Percentiles rank a stretch among this genome's conserved stretches.
Evolutionary conservation across 2,329 filamentous ascomycete genomes (phyloP).

Genomic region (Alternaria arborescens): DNA sequence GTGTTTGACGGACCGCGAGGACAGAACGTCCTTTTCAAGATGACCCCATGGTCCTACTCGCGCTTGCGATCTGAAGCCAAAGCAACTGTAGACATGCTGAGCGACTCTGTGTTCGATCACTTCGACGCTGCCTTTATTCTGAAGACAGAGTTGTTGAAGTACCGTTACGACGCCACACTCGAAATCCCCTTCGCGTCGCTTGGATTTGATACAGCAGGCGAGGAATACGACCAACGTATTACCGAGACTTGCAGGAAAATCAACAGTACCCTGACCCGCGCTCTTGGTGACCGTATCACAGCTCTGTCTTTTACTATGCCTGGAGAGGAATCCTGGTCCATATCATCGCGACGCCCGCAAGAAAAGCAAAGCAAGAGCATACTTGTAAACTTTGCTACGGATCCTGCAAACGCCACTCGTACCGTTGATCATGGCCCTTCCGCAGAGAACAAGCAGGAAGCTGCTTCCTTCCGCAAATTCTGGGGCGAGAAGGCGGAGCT

Average conservation of each 20-base stretch:
- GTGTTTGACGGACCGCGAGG: slow-evolving; percentile 79
- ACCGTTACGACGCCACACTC: slow-evolving; percentile 65
- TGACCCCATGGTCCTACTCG: slow-evolving; percentile 83
- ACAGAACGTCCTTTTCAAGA: slow-evolving; percentile 88
- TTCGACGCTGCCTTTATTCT: slow-evolving; percentile 86
- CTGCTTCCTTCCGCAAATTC: slow-evolving; percentile 83
- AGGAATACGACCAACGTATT: slow-evolving; percentile 36
- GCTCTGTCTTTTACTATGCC: slow-evolving; percentile 61
- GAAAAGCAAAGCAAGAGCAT: slow-evolving; percentile 54
- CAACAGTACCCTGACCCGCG: slow-evolving; percentile 71
- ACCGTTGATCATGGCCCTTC: slow-evolving; percentile 87
- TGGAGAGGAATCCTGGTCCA: slow-evolving; percentile 45
- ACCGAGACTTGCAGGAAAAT: slow-evolving; percentile 63
- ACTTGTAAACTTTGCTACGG: slow-evolving; percentile 73
- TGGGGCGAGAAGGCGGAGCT: slow-evolving; percentile 96
- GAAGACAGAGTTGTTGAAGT: slow-evolving; percentile 60
- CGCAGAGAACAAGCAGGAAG: slow-evolving; percentile 84
- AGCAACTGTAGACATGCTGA: slow-evolving; percentile 76
- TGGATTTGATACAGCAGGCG: slow-evolving; percentile 31
- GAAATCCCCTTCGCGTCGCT: slow-evolving; percentile 49
- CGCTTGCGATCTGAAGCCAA: slow-evolving; percentile 77
- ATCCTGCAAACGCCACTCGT: slow-evolving; percentile 75
- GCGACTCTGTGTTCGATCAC: slow-evolving; percentile 76
- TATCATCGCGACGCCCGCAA: slow-evolving; percentile 38
- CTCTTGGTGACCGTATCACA: slow-evolving; percentile 77